Conservation (phyloP, 768 basidiomycete species). For the Xerocomellus intermedius region DNA sequence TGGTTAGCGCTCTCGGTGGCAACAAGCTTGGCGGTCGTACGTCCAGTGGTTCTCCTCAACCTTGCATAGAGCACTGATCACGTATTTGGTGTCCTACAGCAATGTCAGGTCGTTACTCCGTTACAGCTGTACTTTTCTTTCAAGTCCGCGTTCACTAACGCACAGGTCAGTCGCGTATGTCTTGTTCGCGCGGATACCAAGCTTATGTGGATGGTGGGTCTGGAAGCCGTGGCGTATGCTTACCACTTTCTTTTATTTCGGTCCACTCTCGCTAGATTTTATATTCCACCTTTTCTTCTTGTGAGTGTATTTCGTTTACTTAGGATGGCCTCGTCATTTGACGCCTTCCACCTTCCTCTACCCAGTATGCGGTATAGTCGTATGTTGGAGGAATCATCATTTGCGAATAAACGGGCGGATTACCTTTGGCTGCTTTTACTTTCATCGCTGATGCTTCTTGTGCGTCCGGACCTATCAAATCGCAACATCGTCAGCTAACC, state of each 20-base stretch:
- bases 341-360: background rate
- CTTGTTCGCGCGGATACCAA: background rate
- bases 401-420: constrained; percentile 86
- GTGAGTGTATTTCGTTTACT: constrained; percentile 47
- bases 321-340: background rate
- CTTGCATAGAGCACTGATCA: constrained; percentile 1
- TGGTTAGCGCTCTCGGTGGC: constrained; percentile 82
- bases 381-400: constrained; percentile 96
- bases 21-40: constrained; percentile 82
- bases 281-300: constrained; percentile 99
- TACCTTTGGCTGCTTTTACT: constrained; percentile 93
- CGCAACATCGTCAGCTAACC: background rate
- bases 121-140: constrained; percentile 92
- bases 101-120: constrained; percentile 89
- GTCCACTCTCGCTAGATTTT: constrained; percentile 88
- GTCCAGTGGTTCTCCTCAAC: constrained; percentile 33
- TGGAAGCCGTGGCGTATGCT: constrained; percentile 79
- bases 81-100: constrained; percentile 44
- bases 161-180: constrained; percentile 47
- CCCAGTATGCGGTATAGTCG: constrained; percentile 95
- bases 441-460: constrained; percentile 83
- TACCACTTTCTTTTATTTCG: constrained; percentile 97
- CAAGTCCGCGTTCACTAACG: constrained; percentile 78
- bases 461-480: constrained; percentile 35
- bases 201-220: constrained; percentile 13